A percentile compares a stretch with the other conserved stretches of the same genome.
phyloP scores from a whole-genome alignment of 192 early-diverging fungal genomes.

The Cetraspora pellucida region DNA sequence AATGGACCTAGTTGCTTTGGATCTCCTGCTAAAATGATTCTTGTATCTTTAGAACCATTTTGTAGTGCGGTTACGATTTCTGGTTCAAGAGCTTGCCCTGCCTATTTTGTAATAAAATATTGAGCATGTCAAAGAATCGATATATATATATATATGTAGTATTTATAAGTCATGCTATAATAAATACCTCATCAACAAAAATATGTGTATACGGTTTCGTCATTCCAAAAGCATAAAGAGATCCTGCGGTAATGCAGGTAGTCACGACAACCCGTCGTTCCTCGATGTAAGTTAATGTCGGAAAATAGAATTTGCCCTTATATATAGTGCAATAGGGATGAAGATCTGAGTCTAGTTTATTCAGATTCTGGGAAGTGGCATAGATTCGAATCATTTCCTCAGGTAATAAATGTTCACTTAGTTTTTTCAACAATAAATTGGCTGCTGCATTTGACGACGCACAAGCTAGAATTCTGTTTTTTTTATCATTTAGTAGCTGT shows the following conservation, averaged over 20 bases:
- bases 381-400: constrained; percentile 1
- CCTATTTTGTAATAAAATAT: constrained; percentile 5
- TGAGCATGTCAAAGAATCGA: neutral
- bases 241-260: neutral
- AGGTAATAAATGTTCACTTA: neutral
- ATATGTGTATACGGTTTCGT: neutral
- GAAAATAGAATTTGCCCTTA: neutral
- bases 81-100: neutral
- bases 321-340: neutral
- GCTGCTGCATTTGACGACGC: neutral
- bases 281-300: neutral
- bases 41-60: neutral
- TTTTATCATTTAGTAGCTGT: neutral
- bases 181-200: constrained; percentile 5
- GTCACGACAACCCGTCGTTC: neutral
- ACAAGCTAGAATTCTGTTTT: neutral
- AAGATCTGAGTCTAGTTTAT: neutral
- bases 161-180: neutral
- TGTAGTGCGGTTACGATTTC: neutral
- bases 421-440: neutral
- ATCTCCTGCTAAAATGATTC: neutral
- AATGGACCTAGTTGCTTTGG: constrained; percentile 4
- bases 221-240: neutral
- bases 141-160: neutral
- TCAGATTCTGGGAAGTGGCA: neutral